These are phyloP conservation scores for Candida suzukii DNA, from an alignment of 805 yeast species.

Conservation along the genomic window DNA sequence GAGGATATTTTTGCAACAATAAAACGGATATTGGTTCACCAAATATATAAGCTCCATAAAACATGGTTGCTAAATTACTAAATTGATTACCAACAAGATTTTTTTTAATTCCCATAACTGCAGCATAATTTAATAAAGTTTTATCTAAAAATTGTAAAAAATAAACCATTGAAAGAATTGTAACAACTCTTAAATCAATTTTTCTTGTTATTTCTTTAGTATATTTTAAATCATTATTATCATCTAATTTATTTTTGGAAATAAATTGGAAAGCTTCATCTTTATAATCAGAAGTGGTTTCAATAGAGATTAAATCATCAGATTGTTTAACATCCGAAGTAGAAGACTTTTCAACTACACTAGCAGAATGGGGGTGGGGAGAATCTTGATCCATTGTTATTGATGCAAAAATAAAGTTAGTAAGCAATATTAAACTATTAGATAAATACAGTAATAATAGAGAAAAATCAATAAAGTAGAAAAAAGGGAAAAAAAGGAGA, in stretches of 20 bases:
- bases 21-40: conserved; percentile 1
- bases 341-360: too few relatives aligned
- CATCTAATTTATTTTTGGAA: neutral
- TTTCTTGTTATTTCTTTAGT: neutral
- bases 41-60: conserved; percentile 1
- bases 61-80: conserved; percentile 4
- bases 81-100: conserved; percentile 5
- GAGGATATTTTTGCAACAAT: neutral
- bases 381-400: too few relatives aligned
- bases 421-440: too few relatives aligned
- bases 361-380: too few relatives aligned
- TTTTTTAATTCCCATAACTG: conserved; percentile 50
- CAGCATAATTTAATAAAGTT: conserved; percentile 52
- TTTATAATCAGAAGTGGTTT: neutral
- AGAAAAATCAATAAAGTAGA: too few relatives aligned
- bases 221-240: neutral
- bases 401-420: too few relatives aligned
- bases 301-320: too few relatives aligned
- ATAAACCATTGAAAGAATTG: neutral
- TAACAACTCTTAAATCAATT: neutral
- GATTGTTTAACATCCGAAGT: too few relatives aligned
- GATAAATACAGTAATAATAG: too few relatives aligned
- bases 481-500: too few relatives aligned
- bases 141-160: conserved; percentile 32
- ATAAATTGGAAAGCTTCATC: neutral